Conservation (phyloP, 108 stramenopile genomes). For the Nitzschia palea region DNA sequence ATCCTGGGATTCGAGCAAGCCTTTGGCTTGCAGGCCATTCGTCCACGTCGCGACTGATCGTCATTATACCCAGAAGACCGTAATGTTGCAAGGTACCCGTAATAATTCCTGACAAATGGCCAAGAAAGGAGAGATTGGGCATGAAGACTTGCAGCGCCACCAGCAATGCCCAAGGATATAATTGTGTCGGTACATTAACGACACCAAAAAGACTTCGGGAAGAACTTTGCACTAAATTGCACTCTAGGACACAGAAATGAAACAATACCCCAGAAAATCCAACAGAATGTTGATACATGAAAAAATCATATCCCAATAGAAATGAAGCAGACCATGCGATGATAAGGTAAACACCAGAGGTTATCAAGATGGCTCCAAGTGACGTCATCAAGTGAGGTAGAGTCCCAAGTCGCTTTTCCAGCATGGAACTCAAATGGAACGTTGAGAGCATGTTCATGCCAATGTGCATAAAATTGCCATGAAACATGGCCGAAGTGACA, state of each 20-base stretch:
- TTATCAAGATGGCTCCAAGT: constrained; percentile 60
- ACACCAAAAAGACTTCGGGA: constrained; percentile 74
- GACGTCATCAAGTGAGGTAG: constrained; percentile 47
- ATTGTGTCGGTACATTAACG: constrained; percentile 55
- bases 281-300: constrained; percentile 67
- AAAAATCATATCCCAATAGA: constrained; percentile 43
- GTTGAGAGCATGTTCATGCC: constrained; percentile 90
- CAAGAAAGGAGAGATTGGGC: constrained; percentile 74
- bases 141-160: constrained; percentile 73
- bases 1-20: constrained; percentile 23
- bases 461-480: constrained; percentile 87
- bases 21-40: constrained; percentile 1
- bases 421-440: constrained; percentile 48
- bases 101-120: constrained; percentile 77
- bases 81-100: constrained; percentile 62
- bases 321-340: constrained; percentile 45
- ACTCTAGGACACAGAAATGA: constrained; percentile 79
- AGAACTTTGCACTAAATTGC: constrained; percentile 38
- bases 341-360: constrained; percentile 51
- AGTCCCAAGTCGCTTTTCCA: constrained; percentile 80
- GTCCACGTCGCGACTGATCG: constrained; percentile 40
- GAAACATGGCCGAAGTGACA: constrained; percentile 73
- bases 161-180: constrained; percentile 83
- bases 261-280: constrained; percentile 88
- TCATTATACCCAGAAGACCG: constrained; percentile 44